Evolutionary conservation across 129 eudicot species (phyloP), one percentile per base, ranked within the genome.

Genomic region (Lonicera japonica): DNA sequence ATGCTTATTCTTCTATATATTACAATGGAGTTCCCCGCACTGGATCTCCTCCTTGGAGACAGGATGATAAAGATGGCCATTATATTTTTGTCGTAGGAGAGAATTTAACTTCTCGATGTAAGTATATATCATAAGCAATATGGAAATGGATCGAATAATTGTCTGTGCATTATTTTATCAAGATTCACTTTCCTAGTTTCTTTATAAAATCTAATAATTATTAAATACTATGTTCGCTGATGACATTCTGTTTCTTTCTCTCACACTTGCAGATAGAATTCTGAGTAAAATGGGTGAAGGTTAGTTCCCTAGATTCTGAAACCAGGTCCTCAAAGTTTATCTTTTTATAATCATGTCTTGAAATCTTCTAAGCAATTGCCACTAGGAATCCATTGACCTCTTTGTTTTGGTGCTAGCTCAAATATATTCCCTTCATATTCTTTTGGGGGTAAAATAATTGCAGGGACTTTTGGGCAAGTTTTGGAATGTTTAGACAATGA

Each of bases 211-310:
- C 50, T 14, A 43, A 43, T 43, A 43, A 43, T 10, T 4, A 43
- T 43, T 29, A 10, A 10, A 43, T 1, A 43, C 1, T 8, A 43
- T 43, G 16, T 43, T 14, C 8, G 14, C 50, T 43, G 50, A 22
- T 43, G 50, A 22, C 54, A 52, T 38, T 63, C 50, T 60, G 16
- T 38, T 48, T 22, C n/a, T 48, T 48, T 22, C 65, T 67, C 63
- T 68, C 66, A 54, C 14, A 63, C 58, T 73, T 69, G 73, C 94
- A 89, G 96, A 89, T 72, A 77, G 94, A 63, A 89, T 89, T 59
- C 75, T 85, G 52, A 80, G 96, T 80, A 89, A 89, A 75, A 85
- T 89, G 96, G 96, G 96, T 7, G 96, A 89, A 82, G 96, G 96
- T 88, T 60, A 76, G 92, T 72, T 64, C 21, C 17, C 41, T 47